These are phyloP conservation scores for Trametes elegans DNA, from an alignment of 768 basidiomycete genomes.

Conservation along the genomic window DNA sequence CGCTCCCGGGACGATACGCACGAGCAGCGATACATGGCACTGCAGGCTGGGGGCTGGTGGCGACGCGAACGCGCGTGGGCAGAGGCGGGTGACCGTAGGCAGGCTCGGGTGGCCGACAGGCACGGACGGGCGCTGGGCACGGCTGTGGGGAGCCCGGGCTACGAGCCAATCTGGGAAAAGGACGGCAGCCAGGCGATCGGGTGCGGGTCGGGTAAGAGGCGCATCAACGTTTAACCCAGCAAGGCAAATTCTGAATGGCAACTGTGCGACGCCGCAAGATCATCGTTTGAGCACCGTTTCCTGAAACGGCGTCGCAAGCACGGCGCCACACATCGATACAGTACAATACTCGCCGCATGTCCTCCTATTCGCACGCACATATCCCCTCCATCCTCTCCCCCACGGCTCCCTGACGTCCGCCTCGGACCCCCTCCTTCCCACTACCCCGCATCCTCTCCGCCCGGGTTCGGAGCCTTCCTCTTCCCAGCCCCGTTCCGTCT, in stretches of 20 bases:
- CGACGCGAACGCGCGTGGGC: background rate
- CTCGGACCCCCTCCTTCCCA: background rate
- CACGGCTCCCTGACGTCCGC: background rate
- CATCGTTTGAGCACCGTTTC: constrained; percentile 4
- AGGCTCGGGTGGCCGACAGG: background rate
- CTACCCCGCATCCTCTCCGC: background rate
- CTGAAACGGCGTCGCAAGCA: constrained; percentile 10
- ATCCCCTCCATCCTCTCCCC: background rate
- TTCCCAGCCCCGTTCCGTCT: background rate
- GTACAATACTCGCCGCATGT: constrained; percentile 2
- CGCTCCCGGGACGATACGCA: background rate
- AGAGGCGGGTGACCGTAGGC: background rate
- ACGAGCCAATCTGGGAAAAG: background rate
- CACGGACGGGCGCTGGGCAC: no score
- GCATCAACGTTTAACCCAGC: constrained; percentile 12
- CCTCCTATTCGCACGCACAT: background rate
- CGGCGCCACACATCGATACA: constrained; percentile 13
- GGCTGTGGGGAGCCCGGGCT: background rate
- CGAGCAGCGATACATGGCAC: background rate
- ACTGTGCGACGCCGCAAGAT: constrained; percentile 13
- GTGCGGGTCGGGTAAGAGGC: background rate
- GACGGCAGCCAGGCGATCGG: constrained; percentile 1
- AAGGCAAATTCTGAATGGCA: constrained; percentile 11
- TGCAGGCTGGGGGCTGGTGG: no score
- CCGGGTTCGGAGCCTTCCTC: background rate